A percentile compares a stretch with the other conserved stretches of the same genome.
Evolutionary conservation across 2,329 filamentous ascomycete species (phyloP).

Genomic region (Fusarium sororula): DNA sequence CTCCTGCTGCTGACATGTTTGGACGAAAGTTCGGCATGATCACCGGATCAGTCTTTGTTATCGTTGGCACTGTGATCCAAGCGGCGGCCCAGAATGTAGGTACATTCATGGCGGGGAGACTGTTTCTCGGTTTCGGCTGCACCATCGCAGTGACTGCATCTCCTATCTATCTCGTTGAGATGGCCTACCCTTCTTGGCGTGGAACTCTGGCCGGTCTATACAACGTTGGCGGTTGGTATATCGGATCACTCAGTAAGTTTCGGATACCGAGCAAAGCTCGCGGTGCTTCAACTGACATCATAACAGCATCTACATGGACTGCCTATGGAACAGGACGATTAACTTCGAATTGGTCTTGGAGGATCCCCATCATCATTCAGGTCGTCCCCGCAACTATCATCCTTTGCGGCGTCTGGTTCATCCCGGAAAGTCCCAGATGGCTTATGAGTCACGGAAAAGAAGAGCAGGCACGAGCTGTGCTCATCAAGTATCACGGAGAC

Average conservation of each 20-base stretch:
- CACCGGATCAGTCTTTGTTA: not conserved
- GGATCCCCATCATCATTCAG: not conserved
- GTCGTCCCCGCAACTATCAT: not conserved
- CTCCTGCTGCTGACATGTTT: not conserved
- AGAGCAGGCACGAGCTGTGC: not conserved
- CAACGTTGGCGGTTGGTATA: not conserved
- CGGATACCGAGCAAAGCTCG: fast-evolving
- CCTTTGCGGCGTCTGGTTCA: not conserved
- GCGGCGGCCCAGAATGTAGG: not conserved
- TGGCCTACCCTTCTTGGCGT: not conserved
- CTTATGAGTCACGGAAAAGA: not conserved
- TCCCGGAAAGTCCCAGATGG: not conserved
- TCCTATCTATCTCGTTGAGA: not conserved
- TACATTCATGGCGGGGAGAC: not conserved
- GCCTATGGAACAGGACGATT: not conserved
- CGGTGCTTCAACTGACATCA: not conserved
- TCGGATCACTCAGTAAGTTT: not conserved
- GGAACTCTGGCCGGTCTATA: not conserved
- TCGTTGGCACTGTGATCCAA: not conserved
- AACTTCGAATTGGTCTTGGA: not conserved
- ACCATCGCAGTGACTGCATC: not conserved
- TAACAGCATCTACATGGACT: not conserved
- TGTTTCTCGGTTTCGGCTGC: not conserved
- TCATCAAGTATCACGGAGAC: not conserved
- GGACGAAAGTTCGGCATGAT: not conserved